A percentile compares a stretch with the other conserved stretches of the same genome.
phyloP scores from a whole-genome alignment of 805 yeast genomes.

The Zygoascus biomembranicola region DNA sequence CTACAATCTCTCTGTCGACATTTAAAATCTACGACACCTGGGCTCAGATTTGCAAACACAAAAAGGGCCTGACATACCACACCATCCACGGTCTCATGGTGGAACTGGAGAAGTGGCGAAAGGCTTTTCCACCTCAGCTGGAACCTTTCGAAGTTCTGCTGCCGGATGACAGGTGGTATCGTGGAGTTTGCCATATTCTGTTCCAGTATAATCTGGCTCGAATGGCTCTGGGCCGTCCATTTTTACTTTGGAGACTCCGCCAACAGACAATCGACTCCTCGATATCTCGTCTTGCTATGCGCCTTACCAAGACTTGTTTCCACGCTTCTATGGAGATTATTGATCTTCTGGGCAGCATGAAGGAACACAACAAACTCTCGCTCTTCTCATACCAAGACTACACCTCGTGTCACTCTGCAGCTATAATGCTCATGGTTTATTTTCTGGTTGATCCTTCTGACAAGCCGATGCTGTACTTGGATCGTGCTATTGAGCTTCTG shows the following conservation, averaged over 20 bases:
- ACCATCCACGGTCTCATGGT: neutral
- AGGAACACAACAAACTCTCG: neutral
- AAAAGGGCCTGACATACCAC: neutral
- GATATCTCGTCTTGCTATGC: neutral
- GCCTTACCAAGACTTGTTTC: neutral
- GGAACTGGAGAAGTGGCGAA: constrained; percentile 1
- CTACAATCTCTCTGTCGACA: constrained; percentile 1
- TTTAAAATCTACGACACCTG: constrained; percentile 1
- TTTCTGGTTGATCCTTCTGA: neutral
- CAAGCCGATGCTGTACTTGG: neutral
- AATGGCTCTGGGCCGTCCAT: constrained; percentile 3
- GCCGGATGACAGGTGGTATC: neutral
- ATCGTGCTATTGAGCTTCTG: neutral
- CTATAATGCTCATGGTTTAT: neutral
- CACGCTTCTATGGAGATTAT: neutral
- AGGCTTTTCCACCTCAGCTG: neutral
- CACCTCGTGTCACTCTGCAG: neutral
- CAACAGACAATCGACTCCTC: neutral
- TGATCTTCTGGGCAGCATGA: neutral
- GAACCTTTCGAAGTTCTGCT: neutral
- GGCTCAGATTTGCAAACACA: neutral
- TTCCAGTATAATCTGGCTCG: constrained; percentile 2
- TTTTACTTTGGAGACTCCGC: neutral
- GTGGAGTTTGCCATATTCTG: constrained; percentile 1
- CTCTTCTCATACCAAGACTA: neutral